These are phyloP conservation scores for Zygnema circumcarinatum DNA, from an alignment of 139 green algal genomes.

Conservation along the genomic window DNA sequence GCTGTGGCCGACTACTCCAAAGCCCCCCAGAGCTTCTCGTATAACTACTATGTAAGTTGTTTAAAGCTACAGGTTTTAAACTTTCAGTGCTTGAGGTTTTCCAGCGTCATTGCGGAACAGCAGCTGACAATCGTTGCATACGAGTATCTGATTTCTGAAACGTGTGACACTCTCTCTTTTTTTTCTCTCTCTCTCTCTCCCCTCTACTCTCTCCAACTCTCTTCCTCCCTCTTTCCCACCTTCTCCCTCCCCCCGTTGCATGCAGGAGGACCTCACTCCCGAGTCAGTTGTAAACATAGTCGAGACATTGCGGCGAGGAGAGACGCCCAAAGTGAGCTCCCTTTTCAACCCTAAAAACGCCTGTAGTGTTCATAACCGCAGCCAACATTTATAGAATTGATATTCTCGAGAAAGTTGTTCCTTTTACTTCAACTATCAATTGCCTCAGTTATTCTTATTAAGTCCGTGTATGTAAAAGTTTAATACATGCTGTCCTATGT, in stretches of 20 bases:
- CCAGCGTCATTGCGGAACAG: neutral
- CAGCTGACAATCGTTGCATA: neutral
- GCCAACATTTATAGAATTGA: neutral
- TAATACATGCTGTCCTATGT: neutral
- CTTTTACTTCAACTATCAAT: neutral
- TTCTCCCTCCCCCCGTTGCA: no score
- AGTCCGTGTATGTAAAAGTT: neutral
- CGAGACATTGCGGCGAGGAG: constrained; percentile 70
- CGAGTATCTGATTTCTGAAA: neutral
- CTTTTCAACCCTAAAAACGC: neutral
- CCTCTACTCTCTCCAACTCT: no score
- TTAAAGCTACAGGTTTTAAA: neutral
- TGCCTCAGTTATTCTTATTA: neutral
- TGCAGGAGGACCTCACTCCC: constrained; percentile 92
- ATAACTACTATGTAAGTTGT: constrained; percentile 67
- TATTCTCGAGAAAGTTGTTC: neutral
- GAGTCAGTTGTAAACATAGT: constrained; percentile 79
- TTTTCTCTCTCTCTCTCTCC: neutral
- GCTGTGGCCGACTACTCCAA: constrained; percentile 87
- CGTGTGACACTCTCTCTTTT: neutral
- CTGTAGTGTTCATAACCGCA: neutral
- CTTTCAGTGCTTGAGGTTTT: neutral
- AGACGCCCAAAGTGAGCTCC: constrained; percentile 41
- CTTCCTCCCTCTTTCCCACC: no score
- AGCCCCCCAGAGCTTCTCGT: constrained; percentile 62